A percentile compares a stretch with the other conserved stretches of the same genome.
phyloP scores from a whole-genome alignment of 2,329 filamentous ascomycete species.

The Pseudogymnoascus sp. region DNA sequence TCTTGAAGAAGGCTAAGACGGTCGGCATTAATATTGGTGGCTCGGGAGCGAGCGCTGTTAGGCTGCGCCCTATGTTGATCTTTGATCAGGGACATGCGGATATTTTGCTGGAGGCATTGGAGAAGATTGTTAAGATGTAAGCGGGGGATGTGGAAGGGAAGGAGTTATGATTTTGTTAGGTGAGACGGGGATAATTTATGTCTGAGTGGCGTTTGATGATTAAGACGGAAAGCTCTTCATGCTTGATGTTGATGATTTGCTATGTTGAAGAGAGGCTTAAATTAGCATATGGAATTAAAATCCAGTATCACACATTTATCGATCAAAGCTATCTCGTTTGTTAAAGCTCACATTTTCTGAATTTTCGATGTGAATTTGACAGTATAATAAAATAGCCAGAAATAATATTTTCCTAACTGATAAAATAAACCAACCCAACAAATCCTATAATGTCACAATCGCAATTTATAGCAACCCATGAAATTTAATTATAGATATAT shows the following conservation, averaged over 20 bases:
- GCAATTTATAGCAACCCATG: too few relatives aligned
- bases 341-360: not conserved
- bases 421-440: too few relatives aligned
- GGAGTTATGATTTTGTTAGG: not conserved
- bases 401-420: too few relatives aligned
- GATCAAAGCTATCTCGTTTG: not conserved
- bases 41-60: conserved; percentile 59
- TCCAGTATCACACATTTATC: not conserved
- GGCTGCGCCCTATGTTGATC: conserved; percentile 72
- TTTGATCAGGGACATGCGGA: conserved; percentile 87
- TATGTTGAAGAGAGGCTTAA: not conserved
- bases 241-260: not conserved
- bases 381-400: too few relatives aligned
- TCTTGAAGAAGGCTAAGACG: conserved; percentile 62
- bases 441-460: too few relatives aligned
- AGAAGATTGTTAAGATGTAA: conserved; percentile 41
- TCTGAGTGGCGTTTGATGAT: not conserved
- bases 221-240: not conserved
- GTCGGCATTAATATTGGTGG: conserved; percentile 72
- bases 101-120: conserved; percentile 68
- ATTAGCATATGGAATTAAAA: not conserved
- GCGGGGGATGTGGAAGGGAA: not conserved
- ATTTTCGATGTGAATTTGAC: too few relatives aligned
- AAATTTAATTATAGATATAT: too few relatives aligned
- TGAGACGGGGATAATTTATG: not conserved